Base-by-base conservation (phyloP, 805 yeast genomes). In the Teunomyces kruisii region DNA sequence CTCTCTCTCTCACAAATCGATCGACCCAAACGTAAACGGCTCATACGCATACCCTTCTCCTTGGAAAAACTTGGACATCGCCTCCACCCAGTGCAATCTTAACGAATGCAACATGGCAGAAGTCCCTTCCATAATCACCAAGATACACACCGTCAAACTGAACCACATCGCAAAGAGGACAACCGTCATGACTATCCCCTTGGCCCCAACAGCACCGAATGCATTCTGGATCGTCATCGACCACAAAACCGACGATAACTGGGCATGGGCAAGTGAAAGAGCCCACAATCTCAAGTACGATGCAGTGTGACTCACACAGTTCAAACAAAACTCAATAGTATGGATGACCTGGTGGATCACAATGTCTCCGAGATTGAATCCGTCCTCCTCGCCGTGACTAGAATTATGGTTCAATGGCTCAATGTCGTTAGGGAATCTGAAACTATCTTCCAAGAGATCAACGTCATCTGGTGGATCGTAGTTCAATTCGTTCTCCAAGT, bases 21-120 rank as follows among this genome's bases (percentile, higher is more conserved):
- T 49, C 9, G 31, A 32, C 28, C 51, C 48, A 43, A 92, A 90
- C 3, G 84, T 78, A 62, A 89, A 94, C n/a, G 99, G 98, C 53
- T 79, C 83, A 62, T 88, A 94, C 5, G 91, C 81, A 54, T 81
- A 75, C 49, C 99, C 99, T 66, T 92, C 98, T 64, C 99, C 99
- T 61, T 87, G 94, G 59, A 91, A 94, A 71, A 86, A 95, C 73
- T 94, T 94, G 50, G 97, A 89, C 99, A 94, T 94, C 22, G 97
- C 85, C 72, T 94, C 99, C 51, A 94, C 99, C 99, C 99, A 94
- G 66, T 94, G 99, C 61, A 94, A 79, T 76, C 99, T 88, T 61
- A 94, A 78, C n/a, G 97, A 86, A 69, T 94, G 99, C 61, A 94
- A 79, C 99, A 94, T 94, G 29, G 99, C 99, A 19, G 97, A 89